phyloP scores from a whole-genome alignment of 306 rosid species.

The Cucurbita maxima region DNA sequence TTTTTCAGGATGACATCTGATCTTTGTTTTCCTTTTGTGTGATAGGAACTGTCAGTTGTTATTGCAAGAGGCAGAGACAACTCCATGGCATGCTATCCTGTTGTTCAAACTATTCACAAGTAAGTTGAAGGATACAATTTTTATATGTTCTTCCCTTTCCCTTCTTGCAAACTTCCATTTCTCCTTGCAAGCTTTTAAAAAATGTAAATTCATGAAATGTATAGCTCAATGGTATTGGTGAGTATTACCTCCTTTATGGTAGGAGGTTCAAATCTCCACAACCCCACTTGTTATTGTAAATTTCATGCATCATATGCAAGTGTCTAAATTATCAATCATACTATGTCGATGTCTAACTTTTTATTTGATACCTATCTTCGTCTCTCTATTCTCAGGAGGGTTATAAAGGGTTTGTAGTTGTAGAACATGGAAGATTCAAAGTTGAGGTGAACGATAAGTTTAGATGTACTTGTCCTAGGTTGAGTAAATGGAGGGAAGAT shows the following conservation, averaged over 20 bases:
- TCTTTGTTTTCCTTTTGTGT: background rate
- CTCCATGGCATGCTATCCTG: slow-evolving; percentile 64
- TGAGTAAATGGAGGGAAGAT: background rate
- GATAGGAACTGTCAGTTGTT: slow-evolving; percentile 79
- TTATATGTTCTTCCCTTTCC: background rate
- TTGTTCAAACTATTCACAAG: slow-evolving; percentile 93
- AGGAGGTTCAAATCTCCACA: too few relatives aligned
- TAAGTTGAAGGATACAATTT: slow-evolving; percentile 21
- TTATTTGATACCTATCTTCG: background rate
- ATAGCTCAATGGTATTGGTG: too few relatives aligned
- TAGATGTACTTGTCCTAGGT: background rate
- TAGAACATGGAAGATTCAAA: background rate
- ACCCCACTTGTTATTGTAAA: background rate
- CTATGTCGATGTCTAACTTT: background rate
- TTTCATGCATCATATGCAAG: background rate
- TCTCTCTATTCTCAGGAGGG: background rate
- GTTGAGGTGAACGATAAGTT: background rate
- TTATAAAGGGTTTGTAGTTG: background rate
- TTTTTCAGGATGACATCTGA: background rate
- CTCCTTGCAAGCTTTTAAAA: background rate
- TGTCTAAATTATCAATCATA: background rate
- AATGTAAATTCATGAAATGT: background rate
- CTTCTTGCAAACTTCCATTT: background rate
- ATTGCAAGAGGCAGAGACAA: slow-evolving; percentile 79
- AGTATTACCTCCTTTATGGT: too few relatives aligned